Evolutionary conservation across 2,329 filamentous ascomycete genomes (phyloP), one percentile per base, ranked within the genome.

Genomic region (Epichloe elymi): DNA sequence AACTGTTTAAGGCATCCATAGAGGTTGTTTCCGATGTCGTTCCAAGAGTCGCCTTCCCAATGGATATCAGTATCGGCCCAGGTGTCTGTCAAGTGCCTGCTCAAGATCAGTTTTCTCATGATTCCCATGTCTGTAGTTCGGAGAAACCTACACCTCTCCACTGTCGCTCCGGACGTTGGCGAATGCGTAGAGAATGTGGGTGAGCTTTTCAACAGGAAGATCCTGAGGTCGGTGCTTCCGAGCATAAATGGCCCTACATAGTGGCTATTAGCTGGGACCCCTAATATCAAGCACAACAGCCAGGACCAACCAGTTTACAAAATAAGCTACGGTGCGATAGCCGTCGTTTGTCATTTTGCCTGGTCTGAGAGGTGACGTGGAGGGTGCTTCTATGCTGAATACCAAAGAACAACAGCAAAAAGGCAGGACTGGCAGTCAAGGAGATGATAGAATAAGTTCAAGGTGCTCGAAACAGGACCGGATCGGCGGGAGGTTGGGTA

Each of bases 1-100:
- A 95, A 78, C 69, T 95, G 88, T 72, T 95, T 95, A 56, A 93
- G 67, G 64, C 86, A 91, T 48, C 90, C 90, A 64, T 94, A 95
- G 37, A 94, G 73, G 65, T 96, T 95, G 54, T 76, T 85, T 46
- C 87, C 88, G 0, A 65, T 60, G 54, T 88, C 83, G 56, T 86
- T 83, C 81, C 81, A 84, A 45, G 74, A 79, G 63, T 84, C 81
- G n/a, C 74, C 75, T 20, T 81, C 77, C 73, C 75, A 83, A 63
- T 83, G 80, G 62, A 89, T 94, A 58, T 93, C 86, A 1, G 77
- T 80, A 63, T 84, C 81, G 46, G 80, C 75, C 79, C 80, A 84
- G 5, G 68, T 59, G 60, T 84, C 80, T 7, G 79, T 83, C 55
- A 84, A 65, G 59, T 76, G 61, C 30, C 69, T 71, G 48, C 41